Conservation (phyloP, 352 stramenopile species). For the Blastocystis hominis region DNA sequence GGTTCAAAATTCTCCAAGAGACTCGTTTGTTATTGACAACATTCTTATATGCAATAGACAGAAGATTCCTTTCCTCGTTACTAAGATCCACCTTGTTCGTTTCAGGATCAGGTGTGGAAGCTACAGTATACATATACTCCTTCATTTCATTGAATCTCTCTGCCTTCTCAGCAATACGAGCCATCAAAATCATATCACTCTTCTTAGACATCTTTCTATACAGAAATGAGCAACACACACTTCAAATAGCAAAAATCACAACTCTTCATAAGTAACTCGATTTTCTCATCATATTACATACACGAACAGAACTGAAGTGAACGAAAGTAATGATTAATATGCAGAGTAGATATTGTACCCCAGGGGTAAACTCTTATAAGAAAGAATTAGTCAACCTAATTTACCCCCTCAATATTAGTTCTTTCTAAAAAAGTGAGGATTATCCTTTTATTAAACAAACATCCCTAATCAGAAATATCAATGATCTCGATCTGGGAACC, state of each 20-base stretch:
- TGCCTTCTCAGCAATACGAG: slow-evolving; percentile 74
- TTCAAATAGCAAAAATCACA: background rate
- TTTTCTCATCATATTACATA: background rate
- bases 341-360: background rate
- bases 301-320: background rate
- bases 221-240: background rate
- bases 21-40: slow-evolving; percentile 93
- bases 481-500: background rate
- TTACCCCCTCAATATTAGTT: background rate
- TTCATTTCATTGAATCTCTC: slow-evolving; percentile 82
- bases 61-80: slow-evolving; percentile 30
- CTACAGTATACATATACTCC: slow-evolving; percentile 92
- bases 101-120: slow-evolving; percentile 61
- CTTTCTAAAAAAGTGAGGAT: too few species aligned
- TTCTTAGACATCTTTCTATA: slow-evolving; percentile 43
- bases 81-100: slow-evolving; percentile 34
- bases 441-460: background rate
- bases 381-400: background rate
- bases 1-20: slow-evolving; percentile 75
- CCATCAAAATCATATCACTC: slow-evolving; percentile 46
- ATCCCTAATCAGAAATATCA: background rate
- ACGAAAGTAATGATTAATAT: background rate
- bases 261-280: background rate
- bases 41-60: slow-evolving; percentile 82
- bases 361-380: background rate